phyloP scores from a whole-genome alignment of 2,329 filamentous ascomycete genomes.

The Ophiosphaerella narmari region DNA sequence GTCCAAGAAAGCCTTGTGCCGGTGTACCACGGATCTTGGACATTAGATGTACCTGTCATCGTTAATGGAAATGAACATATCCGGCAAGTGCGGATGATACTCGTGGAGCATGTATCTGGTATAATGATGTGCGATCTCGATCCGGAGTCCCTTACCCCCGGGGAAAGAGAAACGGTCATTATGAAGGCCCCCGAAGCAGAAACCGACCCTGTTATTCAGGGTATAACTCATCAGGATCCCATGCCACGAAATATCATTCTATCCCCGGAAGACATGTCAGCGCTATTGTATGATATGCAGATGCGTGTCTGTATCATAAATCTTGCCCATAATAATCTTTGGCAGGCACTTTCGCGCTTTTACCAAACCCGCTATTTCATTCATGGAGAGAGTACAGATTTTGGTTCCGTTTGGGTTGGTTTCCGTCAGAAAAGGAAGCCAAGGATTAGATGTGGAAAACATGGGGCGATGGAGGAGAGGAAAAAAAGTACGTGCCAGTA shows the following conservation, averaged over 20 bases:
- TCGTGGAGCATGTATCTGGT: constrained; percentile 7
- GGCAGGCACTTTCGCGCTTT: not conserved
- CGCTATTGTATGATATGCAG: no score
- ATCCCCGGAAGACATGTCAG: not conserved
- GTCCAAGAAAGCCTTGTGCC: not conserved
- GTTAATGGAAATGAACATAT: not conserved
- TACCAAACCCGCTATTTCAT: not conserved
- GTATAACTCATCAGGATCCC: constrained; percentile 5
- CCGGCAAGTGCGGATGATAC: constrained; percentile 4
- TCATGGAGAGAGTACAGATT: not conserved
- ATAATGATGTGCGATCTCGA: constrained; percentile 2
- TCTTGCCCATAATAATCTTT: no score
- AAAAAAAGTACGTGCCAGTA: not conserved
- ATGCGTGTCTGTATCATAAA: no score
- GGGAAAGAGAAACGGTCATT: constrained; percentile 10
- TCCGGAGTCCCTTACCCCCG: not conserved
- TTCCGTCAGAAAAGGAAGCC: not conserved
- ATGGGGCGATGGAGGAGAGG: constrained; percentile 2
- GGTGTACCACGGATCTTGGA: constrained; percentile 3
- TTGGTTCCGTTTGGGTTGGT: not conserved
- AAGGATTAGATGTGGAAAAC: constrained; percentile 1
- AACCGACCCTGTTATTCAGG: not conserved
- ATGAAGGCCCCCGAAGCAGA: constrained; percentile 9
- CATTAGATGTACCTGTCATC: not conserved
- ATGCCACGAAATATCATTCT: constrained; percentile 8